Evolutionary conservation across 73 alveolate genomes (phyloP), one percentile per base, ranked within the genome.

Genomic region (Paramecium sexaurelia): DNA sequence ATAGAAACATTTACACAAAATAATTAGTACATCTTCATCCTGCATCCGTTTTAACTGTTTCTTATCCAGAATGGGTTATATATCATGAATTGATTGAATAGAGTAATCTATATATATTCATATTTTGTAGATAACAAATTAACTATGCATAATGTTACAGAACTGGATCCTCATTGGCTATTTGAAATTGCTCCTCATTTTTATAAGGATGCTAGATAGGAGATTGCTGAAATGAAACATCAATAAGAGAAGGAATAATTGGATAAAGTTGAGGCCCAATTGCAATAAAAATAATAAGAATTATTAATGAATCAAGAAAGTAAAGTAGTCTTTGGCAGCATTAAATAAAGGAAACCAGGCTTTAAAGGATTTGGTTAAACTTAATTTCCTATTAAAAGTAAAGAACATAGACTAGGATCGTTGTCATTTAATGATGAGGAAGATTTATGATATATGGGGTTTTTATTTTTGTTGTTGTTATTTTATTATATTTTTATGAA

Each of bases 101-200:
- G 37, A 92, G 96, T 26, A 97, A 95, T 0, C 5, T 17, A 57
- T 88, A 56, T 94, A 36, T n/a, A 15, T n/a, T n/a, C n/a, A 10
- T 73, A 20, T 3, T 20, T 45, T 36, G 15, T 36, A 73, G 87
- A 73, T 22, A 15, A 27, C 10, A 78, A 45, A 43, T 20, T 78
- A 22, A 78, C 73, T 1, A 88, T 98, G 96, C 87, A 98, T 36
- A 97, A 96, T 43, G 97, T 91, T 10, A 94, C 98, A 51, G 99
- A 94, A 47, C 95, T 98, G 11, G 98, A 97, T 67, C 97, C 97
- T 9, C 98, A 98, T 57, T 97, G 98, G 98, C 95, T 98, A 15
- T 75, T 95, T 40, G 98, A 96, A 91, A 92, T 98, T 5, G 99
- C 98, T 19, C 99, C 99, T 22, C 99, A 98, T 94, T 98, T 85